Conservation (phyloP, 768 basidiomycete genomes). For the Podaxis sp. region DNA sequence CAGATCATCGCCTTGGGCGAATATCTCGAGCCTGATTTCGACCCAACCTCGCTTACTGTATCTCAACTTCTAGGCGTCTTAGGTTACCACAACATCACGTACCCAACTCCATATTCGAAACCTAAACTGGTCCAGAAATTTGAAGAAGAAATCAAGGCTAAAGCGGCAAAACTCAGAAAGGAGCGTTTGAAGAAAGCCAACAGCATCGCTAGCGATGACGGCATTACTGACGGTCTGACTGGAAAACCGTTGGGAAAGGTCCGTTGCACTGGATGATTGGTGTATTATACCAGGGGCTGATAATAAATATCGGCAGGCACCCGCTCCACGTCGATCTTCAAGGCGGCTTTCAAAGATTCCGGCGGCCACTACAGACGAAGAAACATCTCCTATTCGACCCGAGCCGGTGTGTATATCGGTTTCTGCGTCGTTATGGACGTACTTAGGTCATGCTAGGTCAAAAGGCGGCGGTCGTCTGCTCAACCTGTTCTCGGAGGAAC, state of each 20-base stretch:
- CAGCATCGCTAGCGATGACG: conserved; percentile 77
- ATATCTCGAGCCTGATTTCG: conserved; percentile 79
- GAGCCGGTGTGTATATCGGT: conserved; percentile 53
- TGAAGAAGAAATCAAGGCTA: conserved; percentile 70
- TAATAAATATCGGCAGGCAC: conserved; percentile 17
- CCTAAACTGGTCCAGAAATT: conserved; percentile 76
- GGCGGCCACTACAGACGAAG: conserved; percentile 29
- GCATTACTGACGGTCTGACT: conserved; percentile 81
- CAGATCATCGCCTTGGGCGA: conserved; percentile 74
- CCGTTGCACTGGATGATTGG: conserved; percentile 6
- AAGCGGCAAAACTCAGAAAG: conserved; percentile 54
- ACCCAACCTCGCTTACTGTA: conserved; percentile 71
- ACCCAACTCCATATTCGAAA: conserved; percentile 76
- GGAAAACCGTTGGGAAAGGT: conserved; percentile 67
- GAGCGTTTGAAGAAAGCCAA: conserved; percentile 66
- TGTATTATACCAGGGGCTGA: neutral
- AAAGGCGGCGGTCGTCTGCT: conserved; percentile 77
- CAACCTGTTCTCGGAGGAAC: conserved; percentile 64
- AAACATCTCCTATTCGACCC: conserved; percentile 38
- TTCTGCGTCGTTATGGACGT: neutral
- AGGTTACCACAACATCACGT: conserved; percentile 72
- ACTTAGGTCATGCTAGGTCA: conserved; percentile 32
- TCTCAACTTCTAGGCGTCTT: conserved; percentile 81
- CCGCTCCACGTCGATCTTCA: conserved; percentile 53
- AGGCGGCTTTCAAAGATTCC: conserved; percentile 64